Percentiles rank a stretch among this genome's conserved stretches.
Conservation (phyloP, 768 basidiomycete genomes). For the Coprinopsis strossmayeri region DNA sequence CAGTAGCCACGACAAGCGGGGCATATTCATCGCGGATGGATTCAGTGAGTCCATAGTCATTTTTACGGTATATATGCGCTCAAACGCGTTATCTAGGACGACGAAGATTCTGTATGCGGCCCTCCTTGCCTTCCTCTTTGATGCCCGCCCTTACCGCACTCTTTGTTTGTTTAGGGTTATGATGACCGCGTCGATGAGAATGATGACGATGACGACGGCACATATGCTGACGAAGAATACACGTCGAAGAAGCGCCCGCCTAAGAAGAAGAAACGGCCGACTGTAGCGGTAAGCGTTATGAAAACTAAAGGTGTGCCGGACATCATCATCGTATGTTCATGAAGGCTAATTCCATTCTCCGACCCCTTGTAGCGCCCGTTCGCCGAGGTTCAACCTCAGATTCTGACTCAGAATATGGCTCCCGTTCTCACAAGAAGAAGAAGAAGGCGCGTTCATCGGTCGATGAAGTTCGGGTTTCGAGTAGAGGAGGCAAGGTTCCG, state of each 20-base stretch:
- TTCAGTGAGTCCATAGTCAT: constrained; percentile 31
- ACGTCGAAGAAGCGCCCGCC: constrained; percentile 52
- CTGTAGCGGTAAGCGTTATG: constrained; percentile 36
- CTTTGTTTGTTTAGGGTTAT: constrained; percentile 32
- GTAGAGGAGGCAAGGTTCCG: constrained; percentile 70
- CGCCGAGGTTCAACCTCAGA: constrained; percentile 61
- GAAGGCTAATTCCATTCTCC: constrained; percentile 15
- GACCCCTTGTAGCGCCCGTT: constrained; percentile 28
- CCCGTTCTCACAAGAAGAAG: constrained; percentile 79
- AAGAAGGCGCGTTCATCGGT: constrained; percentile 51
- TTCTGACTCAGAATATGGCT: constrained; percentile 84
- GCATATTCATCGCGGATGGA: constrained; percentile 23
- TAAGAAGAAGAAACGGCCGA: constrained; percentile 61
- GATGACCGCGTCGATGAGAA: constrained; percentile 58
- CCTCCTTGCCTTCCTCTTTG: constrained; percentile 14
- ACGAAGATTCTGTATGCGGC: constrained; percentile 55
- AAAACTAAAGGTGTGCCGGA: constrained; percentile 52
- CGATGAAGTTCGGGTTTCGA: constrained; percentile 75
- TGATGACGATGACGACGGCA: constrained; percentile 63
- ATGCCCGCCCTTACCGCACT: constrained; percentile 15
- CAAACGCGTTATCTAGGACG: constrained; percentile 27
- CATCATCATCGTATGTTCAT: constrained; percentile 11
- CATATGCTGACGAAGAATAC: constrained; percentile 75
- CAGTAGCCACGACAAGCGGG: constrained; percentile 23
- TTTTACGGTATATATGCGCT: constrained; percentile 11